Evolutionary conservation across 176 grass and related monocot genomes (phyloP), one percentile per base, ranked within the genome.

Genomic region (Puccinellia tenuiflora): DNA sequence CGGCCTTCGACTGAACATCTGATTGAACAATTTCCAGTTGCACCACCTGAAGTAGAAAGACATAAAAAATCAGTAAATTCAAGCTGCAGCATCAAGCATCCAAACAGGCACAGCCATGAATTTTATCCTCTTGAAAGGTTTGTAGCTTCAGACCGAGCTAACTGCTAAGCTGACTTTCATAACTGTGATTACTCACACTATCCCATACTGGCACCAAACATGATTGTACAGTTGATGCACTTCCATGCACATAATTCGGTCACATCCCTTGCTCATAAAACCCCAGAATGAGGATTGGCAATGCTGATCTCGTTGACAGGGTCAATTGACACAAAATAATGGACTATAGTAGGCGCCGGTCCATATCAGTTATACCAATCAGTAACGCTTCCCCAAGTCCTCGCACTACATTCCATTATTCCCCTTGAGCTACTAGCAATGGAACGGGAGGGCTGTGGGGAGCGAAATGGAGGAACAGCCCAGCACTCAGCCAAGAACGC

Each of bases 1-100:
- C 96, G 0, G 91, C 75, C 80, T 98, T 98, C 16, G 96, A 93
- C 57, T 98, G 96, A 51, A 95, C 55, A 55, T 91, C 92, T 37
- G 96, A 98, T 52, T 95, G 85, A 83, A 83, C 77, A 65, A 98
- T 90, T 67, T 91, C 87, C 66, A 87, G 85, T 66, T 98, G 96
- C 37, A 98, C 92, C 28, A 50, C 25, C 96, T 98, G 87, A 7
- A 79, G 29, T 83, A 39, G 55, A 86, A 64, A 71, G 39, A 79
- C 42, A 61, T 2, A 67, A 72, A 60, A 77, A 10, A 77, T 30
- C 15, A 86, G 35, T 62, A 45, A 79, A 37, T 51, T 69, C 16
- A 75, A 81, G 62, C 21, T n/a, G 28, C 68, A 56, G 48, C 12
- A 68, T 18, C 16, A 62, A 48, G 59, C 21, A 64, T 69, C n/a